Evolutionary conservation across 192 early-diverging fungal species (phyloP).

Genomic region (Geosiphon pyriformis): DNA sequence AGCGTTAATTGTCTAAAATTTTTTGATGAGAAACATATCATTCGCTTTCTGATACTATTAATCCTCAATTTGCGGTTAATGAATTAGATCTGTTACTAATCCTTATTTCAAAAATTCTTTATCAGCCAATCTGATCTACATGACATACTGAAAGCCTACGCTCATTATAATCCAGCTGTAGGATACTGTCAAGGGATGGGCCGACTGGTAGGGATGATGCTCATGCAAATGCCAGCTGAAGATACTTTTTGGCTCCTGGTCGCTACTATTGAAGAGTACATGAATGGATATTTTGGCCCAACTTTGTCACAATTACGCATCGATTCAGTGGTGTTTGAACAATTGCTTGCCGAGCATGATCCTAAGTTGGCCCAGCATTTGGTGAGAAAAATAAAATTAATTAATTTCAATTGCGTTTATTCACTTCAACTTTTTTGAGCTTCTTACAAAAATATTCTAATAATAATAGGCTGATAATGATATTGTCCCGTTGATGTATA

Average conservation of each 20-base stretch:
- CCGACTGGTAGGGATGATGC: conserved; percentile 80
- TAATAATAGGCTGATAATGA: conserved; percentile 57
- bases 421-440: no score
- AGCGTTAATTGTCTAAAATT: no score
- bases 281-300: conserved; percentile 76
- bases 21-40: no score
- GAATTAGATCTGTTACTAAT: no score
- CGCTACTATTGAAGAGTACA: conserved; percentile 62
- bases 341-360: conserved; percentile 62
- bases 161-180: conserved; percentile 74
- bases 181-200: conserved; percentile 99
- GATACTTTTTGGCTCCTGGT: conserved; percentile 88
- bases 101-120: no score
- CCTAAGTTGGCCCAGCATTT: conserved; percentile 65
- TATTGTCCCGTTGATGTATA: conserved; percentile 82
- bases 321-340: conserved; percentile 80
- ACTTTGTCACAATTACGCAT: conserved; percentile 68
- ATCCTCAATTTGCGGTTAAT: no score
- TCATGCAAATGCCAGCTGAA: conserved; percentile 83
- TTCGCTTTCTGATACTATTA: no score
- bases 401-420: no score
- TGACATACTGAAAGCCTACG: conserved; percentile 78
- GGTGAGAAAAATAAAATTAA: conserved; percentile 28
- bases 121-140: conserved; percentile 63
- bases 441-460: no score